Evolutionary conservation across 2,329 filamentous ascomycete species (phyloP).

Genomic region (Colletotrichum tropicicola): DNA sequence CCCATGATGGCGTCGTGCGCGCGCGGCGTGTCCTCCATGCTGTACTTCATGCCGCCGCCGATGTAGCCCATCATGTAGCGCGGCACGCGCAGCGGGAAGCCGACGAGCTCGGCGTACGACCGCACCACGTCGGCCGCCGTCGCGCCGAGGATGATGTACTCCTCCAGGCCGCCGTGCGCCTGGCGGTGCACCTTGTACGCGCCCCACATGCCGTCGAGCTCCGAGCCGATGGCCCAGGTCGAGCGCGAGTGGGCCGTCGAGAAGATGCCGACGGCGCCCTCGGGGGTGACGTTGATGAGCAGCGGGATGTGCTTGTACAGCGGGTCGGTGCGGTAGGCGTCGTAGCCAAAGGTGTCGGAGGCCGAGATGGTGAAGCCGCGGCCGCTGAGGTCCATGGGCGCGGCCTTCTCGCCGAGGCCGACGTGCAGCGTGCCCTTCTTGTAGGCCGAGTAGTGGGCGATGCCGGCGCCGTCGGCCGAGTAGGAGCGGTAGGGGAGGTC

Average conservation of each 20-base stretch:
- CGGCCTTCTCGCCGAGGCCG: constrained; percentile 76
- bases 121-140: constrained; percentile 73
- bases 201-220: constrained; percentile 81
- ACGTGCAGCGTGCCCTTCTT: constrained; percentile 71
- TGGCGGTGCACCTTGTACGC: constrained; percentile 79
- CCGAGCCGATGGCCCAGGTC: constrained; percentile 72
- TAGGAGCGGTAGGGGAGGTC: constrained; percentile 75
- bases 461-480: constrained; percentile 65
- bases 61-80: constrained; percentile 80
- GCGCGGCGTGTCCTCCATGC: constrained; percentile 57
- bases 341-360: constrained; percentile 79
- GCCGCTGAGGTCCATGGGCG: constrained; percentile 76
- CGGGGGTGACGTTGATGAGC: constrained; percentile 72
- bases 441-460: constrained; percentile 73
- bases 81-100: constrained; percentile 73
- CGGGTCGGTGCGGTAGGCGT: constrained; percentile 75
- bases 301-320: constrained; percentile 81
- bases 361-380: constrained; percentile 73
- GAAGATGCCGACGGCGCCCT: constrained; percentile 73
- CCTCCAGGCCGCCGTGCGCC: constrained; percentile 75
- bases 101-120: constrained; percentile 73
- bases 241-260: constrained; percentile 73
- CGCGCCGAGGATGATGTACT: constrained; percentile 74
- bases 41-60: constrained; percentile 68
- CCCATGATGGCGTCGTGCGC: constrained; percentile 68